Conservation (phyloP, 2,329 filamentous ascomycete species). For the Escovopsis weberi region DNA sequence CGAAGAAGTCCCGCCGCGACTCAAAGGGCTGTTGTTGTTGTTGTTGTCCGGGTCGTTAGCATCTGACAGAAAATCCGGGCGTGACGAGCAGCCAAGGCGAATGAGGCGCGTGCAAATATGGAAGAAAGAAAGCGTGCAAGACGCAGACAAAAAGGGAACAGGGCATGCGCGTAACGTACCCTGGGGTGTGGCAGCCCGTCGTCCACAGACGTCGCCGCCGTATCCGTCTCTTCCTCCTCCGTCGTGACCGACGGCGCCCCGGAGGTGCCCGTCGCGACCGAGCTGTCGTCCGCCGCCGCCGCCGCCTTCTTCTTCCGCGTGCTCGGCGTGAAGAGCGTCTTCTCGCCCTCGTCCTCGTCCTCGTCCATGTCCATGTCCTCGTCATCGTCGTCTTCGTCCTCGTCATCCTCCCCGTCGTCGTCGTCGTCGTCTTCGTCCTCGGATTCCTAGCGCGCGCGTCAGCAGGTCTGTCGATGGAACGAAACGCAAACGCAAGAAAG, state of each 20-base stretch:
- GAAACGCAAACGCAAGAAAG: too few species aligned
- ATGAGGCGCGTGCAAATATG: neutral
- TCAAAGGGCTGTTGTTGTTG: constrained; percentile 57
- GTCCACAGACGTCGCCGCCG: constrained; percentile 39
- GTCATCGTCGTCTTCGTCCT: constrained; percentile 39
- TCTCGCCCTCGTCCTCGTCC: constrained; percentile 35
- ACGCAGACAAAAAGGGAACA: neutral
- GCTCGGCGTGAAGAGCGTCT: constrained; percentile 33
- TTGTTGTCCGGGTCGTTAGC: too few species aligned
- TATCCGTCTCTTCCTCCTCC: constrained; percentile 34
- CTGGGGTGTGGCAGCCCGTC: constrained; percentile 62
- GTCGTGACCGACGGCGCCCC: constrained; percentile 14
- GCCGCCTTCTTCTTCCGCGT: constrained; percentile 42
- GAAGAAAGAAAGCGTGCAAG: neutral
- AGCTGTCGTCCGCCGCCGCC: constrained; percentile 22
- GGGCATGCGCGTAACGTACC: constrained; percentile 20
- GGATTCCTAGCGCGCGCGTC: constrained; percentile 29
- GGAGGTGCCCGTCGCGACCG: constrained; percentile 12
- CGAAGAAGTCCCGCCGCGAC: constrained; percentile 80
- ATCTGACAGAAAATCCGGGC: too few species aligned
- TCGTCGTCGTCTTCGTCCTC: constrained; percentile 46
- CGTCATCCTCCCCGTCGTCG: constrained; percentile 45
- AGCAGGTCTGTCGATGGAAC: too few species aligned
- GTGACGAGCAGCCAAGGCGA: too few species aligned
- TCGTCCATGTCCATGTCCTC: constrained; percentile 21